These are phyloP conservation scores for Spathaspora jeffriesii DNA, from an alignment of 1,139 yeast genomes.

Conservation along the genomic window DNA sequence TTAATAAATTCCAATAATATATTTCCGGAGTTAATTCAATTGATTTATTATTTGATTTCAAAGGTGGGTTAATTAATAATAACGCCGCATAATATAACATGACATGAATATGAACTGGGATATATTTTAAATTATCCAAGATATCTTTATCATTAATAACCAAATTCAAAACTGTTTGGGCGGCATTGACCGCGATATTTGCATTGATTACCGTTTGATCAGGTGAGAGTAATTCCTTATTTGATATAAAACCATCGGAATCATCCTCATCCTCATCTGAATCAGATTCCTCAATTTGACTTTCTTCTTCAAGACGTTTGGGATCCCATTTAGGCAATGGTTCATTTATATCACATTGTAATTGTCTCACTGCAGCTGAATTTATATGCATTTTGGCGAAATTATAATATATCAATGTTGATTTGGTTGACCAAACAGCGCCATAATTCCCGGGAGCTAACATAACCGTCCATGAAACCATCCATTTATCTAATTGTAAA, in stretches of 20 bases:
- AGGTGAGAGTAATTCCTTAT: constrained; percentile 35
- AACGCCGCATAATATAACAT: constrained; percentile 72
- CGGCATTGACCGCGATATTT: constrained; percentile 61
- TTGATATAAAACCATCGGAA: constrained; percentile 35
- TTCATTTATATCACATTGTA: constrained; percentile 32
- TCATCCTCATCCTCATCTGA: constrained; percentile 27
- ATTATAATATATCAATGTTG: constrained; percentile 69
- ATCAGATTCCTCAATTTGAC: constrained; percentile 8
- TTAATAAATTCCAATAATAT: constrained; percentile 22
- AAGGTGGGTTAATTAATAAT: constrained; percentile 52
- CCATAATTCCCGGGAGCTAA: constrained; percentile 60
- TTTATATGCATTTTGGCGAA: constrained; percentile 78
- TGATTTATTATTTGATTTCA: constrained; percentile 22
- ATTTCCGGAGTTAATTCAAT: constrained; percentile 16
- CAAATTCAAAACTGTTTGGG: constrained; percentile 60
- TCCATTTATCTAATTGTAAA: constrained; percentile 72
- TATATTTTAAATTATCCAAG: constrained; percentile 55
- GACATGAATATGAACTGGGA: constrained; percentile 71
- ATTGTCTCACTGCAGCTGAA: constrained; percentile 51
- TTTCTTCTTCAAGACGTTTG: constrained; percentile 4
- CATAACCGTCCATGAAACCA: constrained; percentile 79
- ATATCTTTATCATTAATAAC: constrained; percentile 64
- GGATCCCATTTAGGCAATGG: constrained; percentile 41
- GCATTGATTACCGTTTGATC: constrained; percentile 38
- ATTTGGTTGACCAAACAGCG: constrained; percentile 71